phyloP scores from a whole-genome alignment of 1,284 basidiomycete genomes.

The Sporisorium scitamineum region DNA sequence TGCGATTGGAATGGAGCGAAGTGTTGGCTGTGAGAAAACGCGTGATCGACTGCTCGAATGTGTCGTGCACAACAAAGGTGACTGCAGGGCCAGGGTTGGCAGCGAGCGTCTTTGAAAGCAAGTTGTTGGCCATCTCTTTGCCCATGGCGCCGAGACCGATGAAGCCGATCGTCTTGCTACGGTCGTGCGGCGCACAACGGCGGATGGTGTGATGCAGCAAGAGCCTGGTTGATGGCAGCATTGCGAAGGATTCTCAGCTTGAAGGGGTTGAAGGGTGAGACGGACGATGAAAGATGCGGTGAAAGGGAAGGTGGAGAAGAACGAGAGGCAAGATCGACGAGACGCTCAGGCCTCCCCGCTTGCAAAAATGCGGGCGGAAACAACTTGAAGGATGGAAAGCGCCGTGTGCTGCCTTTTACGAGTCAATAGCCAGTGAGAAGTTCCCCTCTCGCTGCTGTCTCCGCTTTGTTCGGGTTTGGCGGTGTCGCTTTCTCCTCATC shows the following conservation, averaged over 20 bases:
- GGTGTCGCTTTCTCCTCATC: conserved; percentile 11
- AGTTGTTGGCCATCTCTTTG: conserved; percentile 61
- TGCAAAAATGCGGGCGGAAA: conserved; percentile 20
- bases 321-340: background rate
- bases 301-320: background rate
- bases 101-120: conserved; percentile 57
- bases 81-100: conserved; percentile 38
- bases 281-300: no score
- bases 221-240: conserved; percentile 34
- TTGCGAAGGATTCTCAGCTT: background rate
- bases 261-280: background rate
- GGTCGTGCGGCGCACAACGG: conserved; percentile 37
- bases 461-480: conserved; percentile 29
- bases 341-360: conserved; percentile 20
- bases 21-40: conserved; percentile 60
- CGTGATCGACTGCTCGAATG: conserved; percentile 58
- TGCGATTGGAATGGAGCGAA: conserved; percentile 56
- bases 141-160: conserved; percentile 66
- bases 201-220: conserved; percentile 30
- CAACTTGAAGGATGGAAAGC: background rate
- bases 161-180: conserved; percentile 64
- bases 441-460: background rate
- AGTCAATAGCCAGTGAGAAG: conserved; percentile 3
- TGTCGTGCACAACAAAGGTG: conserved; percentile 59
- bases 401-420: conserved; percentile 11